phyloP scores from a whole-genome alignment of 495 filamentous ascomycete genomes.

The Pyrenula aspistea region DNA sequence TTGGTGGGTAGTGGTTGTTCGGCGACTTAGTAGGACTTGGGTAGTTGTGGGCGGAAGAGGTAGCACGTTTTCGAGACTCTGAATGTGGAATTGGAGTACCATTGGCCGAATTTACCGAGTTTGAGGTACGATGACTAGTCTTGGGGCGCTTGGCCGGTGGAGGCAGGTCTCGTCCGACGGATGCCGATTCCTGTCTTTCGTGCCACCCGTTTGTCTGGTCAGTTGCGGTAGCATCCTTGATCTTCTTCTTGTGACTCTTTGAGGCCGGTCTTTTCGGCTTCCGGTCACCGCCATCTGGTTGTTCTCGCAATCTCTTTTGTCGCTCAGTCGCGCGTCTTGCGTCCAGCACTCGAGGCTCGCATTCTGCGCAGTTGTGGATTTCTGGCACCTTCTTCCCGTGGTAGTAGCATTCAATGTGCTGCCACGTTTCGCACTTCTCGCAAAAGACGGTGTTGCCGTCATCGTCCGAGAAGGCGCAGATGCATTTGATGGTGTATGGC shows the following conservation, averaged over 20 bases:
- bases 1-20: constrained; percentile 18
- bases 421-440: constrained; percentile 93
- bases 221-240: constrained; percentile 27
- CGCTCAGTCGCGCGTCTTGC: constrained; percentile 54
- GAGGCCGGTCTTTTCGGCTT: constrained; percentile 55
- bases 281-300: constrained; percentile 45
- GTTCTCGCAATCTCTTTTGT: constrained; percentile 48
- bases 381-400: constrained; percentile 61
- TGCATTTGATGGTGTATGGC: constrained; percentile 94
- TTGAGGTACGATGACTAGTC: constrained; percentile 56
- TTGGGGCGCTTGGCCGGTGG: constrained; percentile 62
- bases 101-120: constrained; percentile 52
- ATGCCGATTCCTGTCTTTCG: constrained; percentile 33
- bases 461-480: constrained; percentile 84
- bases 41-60: constrained; percentile 22
- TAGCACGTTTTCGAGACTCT: constrained; percentile 43
- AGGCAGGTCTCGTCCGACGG: constrained; percentile 40
- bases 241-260: constrained; percentile 69
- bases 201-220: constrained; percentile 27
- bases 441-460: constrained; percentile 96
- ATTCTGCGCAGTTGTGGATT: constrained; percentile 79
- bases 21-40: constrained; percentile 43
- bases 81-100: constrained; percentile 18
- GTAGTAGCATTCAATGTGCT: constrained; percentile 95
- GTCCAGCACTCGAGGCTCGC: constrained; percentile 64